Conservation (phyloP, 1,284 basidiomycete species). For the Microbotryum violaceum region DNA sequence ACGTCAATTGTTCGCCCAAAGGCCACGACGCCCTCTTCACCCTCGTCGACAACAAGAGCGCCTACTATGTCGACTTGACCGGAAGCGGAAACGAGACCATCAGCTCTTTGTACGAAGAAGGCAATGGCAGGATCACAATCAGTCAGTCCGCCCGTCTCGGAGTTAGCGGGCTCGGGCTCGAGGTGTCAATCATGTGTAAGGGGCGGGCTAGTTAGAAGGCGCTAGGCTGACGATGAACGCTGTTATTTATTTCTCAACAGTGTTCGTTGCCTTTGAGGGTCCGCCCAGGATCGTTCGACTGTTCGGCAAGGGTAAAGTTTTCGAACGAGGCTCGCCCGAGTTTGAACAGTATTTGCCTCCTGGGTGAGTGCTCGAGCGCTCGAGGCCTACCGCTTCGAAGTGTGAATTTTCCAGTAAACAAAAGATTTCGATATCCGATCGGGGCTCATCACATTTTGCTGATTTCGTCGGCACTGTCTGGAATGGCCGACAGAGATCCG, state of each 20-base stretch:
- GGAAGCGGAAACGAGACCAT: constrained; percentile 30
- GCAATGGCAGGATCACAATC: constrained; percentile 23
- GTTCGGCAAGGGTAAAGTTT: constrained; percentile 27
- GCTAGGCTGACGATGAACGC: neutral
- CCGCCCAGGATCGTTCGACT: constrained; percentile 29
- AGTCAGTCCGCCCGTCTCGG: neutral
- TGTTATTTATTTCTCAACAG: neutral
- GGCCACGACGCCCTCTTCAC: constrained; percentile 18
- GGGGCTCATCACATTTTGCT: neutral
- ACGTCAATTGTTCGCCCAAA: constrained; percentile 27
- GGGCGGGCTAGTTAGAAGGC: neutral
- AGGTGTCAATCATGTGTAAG: too few species aligned
- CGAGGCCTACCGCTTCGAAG: too few species aligned
- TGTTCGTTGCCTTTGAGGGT: constrained; percentile 29
- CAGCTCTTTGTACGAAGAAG: constrained; percentile 23
- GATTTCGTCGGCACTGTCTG: neutral
- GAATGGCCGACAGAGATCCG: constrained; percentile 11
- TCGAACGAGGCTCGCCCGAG: constrained; percentile 21
- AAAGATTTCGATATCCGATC: too few species aligned
- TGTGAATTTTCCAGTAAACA: neutral
- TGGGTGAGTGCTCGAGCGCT: neutral
- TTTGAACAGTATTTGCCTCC: constrained; percentile 13
- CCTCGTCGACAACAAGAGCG: constrained; percentile 14
- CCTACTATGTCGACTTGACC: constrained; percentile 25
- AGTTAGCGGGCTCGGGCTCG: too few species aligned